Conservation (phyloP, 768 basidiomycete species). For the Hygrophoropsis aurantiaca region DNA sequence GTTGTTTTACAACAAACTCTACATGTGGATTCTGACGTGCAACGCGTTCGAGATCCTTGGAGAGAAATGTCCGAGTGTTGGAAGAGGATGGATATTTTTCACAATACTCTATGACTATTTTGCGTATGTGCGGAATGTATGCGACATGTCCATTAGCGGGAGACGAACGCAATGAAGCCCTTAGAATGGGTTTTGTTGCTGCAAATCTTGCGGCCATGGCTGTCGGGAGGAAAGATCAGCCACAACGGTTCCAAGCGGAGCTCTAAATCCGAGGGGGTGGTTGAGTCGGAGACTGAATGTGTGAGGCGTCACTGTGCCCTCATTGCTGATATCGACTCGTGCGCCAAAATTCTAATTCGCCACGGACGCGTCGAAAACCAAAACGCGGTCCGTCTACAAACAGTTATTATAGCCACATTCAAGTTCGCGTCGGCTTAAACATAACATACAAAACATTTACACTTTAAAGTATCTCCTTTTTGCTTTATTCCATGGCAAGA, state of each 20-base stretch:
- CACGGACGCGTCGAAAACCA: conserved; percentile 19
- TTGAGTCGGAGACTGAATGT: conserved; percentile 28
- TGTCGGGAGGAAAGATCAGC: conserved; percentile 1
- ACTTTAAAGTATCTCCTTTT: conserved; percentile 6
- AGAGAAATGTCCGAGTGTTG: conserved; percentile 68
- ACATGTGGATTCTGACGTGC: conserved; percentile 79
- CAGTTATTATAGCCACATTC: conserved; percentile 24
- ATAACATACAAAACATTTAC: conserved; percentile 6
- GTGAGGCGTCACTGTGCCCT: neutral
- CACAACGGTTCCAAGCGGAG: conserved; percentile 1
- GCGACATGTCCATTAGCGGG: conserved; percentile 74
- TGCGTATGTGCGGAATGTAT: conserved; percentile 78
- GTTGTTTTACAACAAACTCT: conserved; percentile 79
- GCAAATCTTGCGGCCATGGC: conserved; percentile 34
- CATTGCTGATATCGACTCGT: conserved; percentile 3
- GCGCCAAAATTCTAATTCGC: conserved; percentile 17
- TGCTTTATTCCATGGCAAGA: conserved; percentile 56
- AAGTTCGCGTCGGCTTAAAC: conserved; percentile 33
- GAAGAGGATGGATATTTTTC: conserved; percentile 77
- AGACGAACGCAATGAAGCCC: conserved; percentile 50
- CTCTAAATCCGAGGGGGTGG: conserved; percentile 6
- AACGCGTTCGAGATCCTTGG: conserved; percentile 58
- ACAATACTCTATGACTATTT: conserved; percentile 88
- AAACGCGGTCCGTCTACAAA: conserved; percentile 22
- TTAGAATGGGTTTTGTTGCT: conserved; percentile 37